Evolutionary conservation across 345 rosid genomes (phyloP), one percentile per base, ranked within the genome.

Genomic region (Diplotaxis tenuifolia): DNA sequence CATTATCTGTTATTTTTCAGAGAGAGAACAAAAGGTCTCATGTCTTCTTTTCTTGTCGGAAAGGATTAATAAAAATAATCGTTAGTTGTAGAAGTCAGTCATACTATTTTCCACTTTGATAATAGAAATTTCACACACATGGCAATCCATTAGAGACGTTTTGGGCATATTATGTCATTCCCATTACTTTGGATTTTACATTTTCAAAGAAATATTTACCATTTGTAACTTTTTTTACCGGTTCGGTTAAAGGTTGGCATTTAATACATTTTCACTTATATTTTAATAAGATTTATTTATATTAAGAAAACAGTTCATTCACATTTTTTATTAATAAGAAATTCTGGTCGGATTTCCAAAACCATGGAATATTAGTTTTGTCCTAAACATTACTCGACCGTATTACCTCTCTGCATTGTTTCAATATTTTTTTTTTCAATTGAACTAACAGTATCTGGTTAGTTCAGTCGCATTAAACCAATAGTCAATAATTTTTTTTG

Each of bases 1-100:
- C 69, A 38, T 49, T 53, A 42, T 76, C 76, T 60, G 73, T 71
- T 77, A 71, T 50, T 66, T 25, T 77, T 52, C 25, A 21, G 21
- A 4, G n/a, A 57, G 52, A 34, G 5, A 31, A 53, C 10, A 40
- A 14, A 40, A 4, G n/a, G 18, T 42, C 50, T 42, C 10, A 5
- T 59, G 40, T 34, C n/a, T 32, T 54, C n/a, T 10, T 61, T 34
- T 61, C 40, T 32, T 34, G 65, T 61, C 65, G 65, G 65, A 56
- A 5, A 23, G 4, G 5, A 15, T 45, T 20, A 31, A 32, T 9
- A 64, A 22, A 16, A 4, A 32, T 49, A 59, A 59, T 49, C 54
- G 6, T 14, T 9, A 34, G 15, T 27, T 61, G 34, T 50, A 60
- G 5, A 52, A 50, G 62, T 75, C 31, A n/a, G n/a, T 62, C 22